Percentiles rank a stretch among this genome's conserved stretches.
phyloP scores from a whole-genome alignment of 2,329 filamentous ascomycete species.

The Arthrinium puccinioides region DNA sequence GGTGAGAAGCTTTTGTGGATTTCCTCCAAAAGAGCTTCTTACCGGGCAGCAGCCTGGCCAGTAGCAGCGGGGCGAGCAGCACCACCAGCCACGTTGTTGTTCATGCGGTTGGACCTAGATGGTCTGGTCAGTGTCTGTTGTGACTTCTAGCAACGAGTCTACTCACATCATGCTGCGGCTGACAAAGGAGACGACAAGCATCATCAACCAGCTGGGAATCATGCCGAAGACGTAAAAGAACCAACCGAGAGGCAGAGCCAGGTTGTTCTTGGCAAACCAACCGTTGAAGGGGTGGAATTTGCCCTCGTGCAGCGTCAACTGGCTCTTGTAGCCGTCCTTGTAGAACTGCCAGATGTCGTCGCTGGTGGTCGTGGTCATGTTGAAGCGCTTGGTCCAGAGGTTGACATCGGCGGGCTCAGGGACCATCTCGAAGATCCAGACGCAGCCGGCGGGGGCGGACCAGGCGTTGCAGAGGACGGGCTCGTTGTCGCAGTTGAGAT shows the following conservation, averaged over 20 bases:
- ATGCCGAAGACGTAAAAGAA: constrained; percentile 58
- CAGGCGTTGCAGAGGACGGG: constrained; percentile 69
- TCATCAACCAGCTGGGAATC: constrained; percentile 69
- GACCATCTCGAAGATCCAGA: constrained; percentile 63
- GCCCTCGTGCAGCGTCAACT: constrained; percentile 46
- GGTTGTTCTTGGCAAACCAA: constrained; percentile 50
- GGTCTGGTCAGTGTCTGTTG: too few species aligned
- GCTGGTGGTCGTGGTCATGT: constrained; percentile 60
- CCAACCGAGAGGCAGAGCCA: constrained; percentile 61
- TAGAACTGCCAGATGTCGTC: constrained; percentile 56
- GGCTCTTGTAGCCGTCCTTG: constrained; percentile 38
- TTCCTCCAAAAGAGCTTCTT: constrained; percentile 5
- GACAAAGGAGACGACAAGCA: constrained; percentile 67
- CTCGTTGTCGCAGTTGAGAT: constrained; percentile 68
- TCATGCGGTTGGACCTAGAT: constrained; percentile 17
- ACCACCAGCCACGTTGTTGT: constrained; percentile 11
- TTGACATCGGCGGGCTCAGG: constrained; percentile 57
- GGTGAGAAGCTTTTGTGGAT: too few species aligned
- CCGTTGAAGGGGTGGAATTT: constrained; percentile 74
- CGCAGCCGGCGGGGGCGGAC: constrained; percentile 55
- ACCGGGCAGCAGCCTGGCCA: constrained; percentile 18
- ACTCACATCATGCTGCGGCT: constrained; percentile 72
- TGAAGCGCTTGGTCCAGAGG: constrained; percentile 59
- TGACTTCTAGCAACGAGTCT: too few species aligned
- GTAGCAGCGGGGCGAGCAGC: constrained; percentile 16